A percentile compares a stretch with the other conserved stretches of the same genome.
phyloP scores from a whole-genome alignment of 2,329 filamentous ascomycete genomes.

The Cadophora gregata region DNA sequence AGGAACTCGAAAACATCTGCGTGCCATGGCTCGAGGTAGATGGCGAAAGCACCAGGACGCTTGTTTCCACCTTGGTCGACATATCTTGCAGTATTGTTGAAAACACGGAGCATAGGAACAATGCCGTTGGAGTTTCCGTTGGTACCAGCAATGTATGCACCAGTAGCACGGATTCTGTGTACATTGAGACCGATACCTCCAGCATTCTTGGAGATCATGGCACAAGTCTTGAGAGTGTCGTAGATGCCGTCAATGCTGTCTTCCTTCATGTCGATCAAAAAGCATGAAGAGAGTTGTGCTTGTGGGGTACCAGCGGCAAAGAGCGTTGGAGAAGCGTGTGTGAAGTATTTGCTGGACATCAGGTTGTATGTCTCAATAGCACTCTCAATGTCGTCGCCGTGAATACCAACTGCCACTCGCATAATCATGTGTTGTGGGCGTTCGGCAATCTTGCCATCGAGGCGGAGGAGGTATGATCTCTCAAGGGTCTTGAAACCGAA shows the following conservation, averaged over 20 bases:
- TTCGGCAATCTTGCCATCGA: constrained; percentile 95
- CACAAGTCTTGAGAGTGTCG: constrained; percentile 98
- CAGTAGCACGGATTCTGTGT: constrained; percentile 95
- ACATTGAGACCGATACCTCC: constrained; percentile 97
- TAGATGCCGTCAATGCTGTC: constrained; percentile 99
- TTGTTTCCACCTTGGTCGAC: constrained; percentile 99
- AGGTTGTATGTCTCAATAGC: constrained; percentile 98
- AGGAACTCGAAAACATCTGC: constrained; percentile 97
- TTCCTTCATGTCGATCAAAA: constrained; percentile 99
- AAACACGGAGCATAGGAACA: constrained; percentile 96
- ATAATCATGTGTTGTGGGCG: constrained; percentile 99
- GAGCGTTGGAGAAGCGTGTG: constrained; percentile 94
- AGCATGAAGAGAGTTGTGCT: constrained; percentile 95
- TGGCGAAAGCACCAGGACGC: constrained; percentile 96
- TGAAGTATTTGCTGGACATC: constrained; percentile 99
- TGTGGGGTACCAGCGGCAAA: constrained; percentile 98
- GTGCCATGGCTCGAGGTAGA: constrained; percentile 99
- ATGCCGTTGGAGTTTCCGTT: constrained; percentile 98
- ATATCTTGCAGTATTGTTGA: constrained; percentile 99
- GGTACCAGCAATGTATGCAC: constrained; percentile 96
- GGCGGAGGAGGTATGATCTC: constrained; percentile 94
- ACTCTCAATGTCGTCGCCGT: constrained; percentile 92
- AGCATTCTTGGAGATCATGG: constrained; percentile 99
- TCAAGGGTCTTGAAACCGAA: constrained; percentile 99
- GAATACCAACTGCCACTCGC: constrained; percentile 97